Conservation (phyloP, 1,139 yeast genomes). For the Scheffersomyces parashehatae region DNA sequence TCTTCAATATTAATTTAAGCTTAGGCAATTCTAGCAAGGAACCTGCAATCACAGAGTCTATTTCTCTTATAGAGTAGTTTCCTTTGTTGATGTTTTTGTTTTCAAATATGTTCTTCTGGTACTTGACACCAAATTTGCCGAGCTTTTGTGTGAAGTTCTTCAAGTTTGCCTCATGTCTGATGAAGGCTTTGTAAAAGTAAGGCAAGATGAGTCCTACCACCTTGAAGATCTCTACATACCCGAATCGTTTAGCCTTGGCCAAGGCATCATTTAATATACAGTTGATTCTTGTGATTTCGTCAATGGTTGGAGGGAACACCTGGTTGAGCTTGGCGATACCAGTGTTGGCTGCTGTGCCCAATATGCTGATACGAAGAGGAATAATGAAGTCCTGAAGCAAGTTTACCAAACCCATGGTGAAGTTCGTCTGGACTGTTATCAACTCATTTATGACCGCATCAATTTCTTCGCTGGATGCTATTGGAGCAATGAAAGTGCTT, state of each 20-base stretch:
- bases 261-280: conserved; percentile 80
- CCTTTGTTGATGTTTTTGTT: conserved; percentile 31
- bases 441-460: conserved; percentile 66
- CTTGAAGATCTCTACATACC: conserved; percentile 69
- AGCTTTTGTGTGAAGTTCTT: conserved; percentile 39
- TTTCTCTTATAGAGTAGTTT: conserved; percentile 53
- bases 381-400: conserved; percentile 77
- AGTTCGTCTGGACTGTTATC: conserved; percentile 67
- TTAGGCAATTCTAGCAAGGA: conserved; percentile 68
- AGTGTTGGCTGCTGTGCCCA: conserved; percentile 48
- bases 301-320: conserved; percentile 91
- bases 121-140: conserved; percentile 47
- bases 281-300: conserved; percentile 86
- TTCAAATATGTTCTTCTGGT: conserved; percentile 45
- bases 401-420: conserved; percentile 68
- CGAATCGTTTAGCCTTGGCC: conserved; percentile 63
- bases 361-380: conserved; percentile 71
- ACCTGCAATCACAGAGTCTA: conserved; percentile 71
- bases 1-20: conserved; percentile 62
- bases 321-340: conserved; percentile 67
- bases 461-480: conserved; percentile 16
- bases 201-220: conserved; percentile 84
- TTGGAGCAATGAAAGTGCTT: conserved; percentile 11
- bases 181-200: conserved; percentile 86
- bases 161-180: conserved; percentile 84